Percentiles rank a stretch among this genome's conserved stretches.
Conservation (phyloP, 805 yeast genomes). For the Candida insectorum region DNA sequence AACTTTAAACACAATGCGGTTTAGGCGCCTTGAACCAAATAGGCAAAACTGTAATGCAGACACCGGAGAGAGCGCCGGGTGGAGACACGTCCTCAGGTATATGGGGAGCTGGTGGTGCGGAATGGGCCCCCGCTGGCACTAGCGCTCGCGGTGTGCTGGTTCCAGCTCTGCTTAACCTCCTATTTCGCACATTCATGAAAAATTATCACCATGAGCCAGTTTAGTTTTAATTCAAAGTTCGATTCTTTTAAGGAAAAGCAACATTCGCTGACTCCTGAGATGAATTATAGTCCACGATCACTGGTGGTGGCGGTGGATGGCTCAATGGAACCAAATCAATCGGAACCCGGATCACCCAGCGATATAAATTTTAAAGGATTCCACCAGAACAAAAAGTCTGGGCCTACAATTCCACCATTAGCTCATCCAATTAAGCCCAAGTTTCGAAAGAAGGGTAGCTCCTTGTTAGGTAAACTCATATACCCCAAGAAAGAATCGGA, state of each 20-base stretch:
- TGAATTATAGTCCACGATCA: conserved; percentile 18
- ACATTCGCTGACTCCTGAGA: conserved; percentile 2
- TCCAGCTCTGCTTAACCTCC: too few relatives aligned
- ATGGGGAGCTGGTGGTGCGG: too few relatives aligned
- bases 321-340: not conserved
- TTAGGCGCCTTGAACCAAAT: too few relatives aligned
- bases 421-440: conserved; percentile 49
- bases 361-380: conserved; percentile 33
- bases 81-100: too few relatives aligned
- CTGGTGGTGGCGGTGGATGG: conserved; percentile 15
- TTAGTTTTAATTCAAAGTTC: conserved; percentile 8
- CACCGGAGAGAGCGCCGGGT: too few relatives aligned
- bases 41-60: too few relatives aligned
- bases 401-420: conserved; percentile 43
- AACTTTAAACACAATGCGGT: too few relatives aligned
- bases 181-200: too few relatives aligned
- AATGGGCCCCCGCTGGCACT: too few relatives aligned
- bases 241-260: conserved; percentile 7
- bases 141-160: too few relatives aligned
- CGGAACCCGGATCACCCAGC: not conserved
- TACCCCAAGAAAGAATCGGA: conserved; percentile 33
- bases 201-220: conserved; percentile 11
- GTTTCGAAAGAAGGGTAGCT: conserved; percentile 34
- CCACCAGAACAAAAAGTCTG: conserved; percentile 31
- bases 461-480: conserved; percentile 38